Percentiles rank a stretch among this genome's conserved stretches.
Conservation (phyloP, 179 eudicot species). For the Gypsophila paniculata region DNA sequence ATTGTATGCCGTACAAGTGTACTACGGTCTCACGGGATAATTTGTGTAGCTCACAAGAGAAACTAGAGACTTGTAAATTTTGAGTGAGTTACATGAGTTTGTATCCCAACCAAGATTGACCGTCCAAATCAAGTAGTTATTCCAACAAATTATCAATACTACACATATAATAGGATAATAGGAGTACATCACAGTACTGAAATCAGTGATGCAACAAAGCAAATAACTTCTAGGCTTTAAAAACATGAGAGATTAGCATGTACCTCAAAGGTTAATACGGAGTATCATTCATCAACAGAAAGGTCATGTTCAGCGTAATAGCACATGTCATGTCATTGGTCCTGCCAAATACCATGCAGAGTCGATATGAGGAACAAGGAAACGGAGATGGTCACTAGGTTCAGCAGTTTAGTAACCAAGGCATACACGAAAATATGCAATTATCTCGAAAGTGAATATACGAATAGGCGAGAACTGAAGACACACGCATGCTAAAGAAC, state of each 20-base stretch:
- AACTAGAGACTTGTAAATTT: neutral
- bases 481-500: neutral
- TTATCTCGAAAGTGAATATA: neutral
- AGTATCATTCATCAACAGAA: neutral
- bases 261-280: constrained; percentile 7
- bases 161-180: too few species aligned
- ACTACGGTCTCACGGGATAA: too few species aligned
- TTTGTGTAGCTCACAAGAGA: neutral
- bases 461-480: neutral
- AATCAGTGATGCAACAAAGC: neutral
- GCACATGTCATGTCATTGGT: neutral
- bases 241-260: constrained; percentile 8
- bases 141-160: neutral
- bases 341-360: constrained; percentile 14
- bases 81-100: neutral
- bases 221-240: neutral
- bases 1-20: neutral
- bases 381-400: neutral
- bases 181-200: neutral
- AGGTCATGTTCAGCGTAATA: neutral
- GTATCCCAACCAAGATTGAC: neutral
- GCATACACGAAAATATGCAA: neutral
- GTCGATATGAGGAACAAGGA: constrained; percentile 5
- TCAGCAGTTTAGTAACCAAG: neutral
- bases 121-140: neutral